Evolutionary conservation across 768 basidiomycete species (phyloP).

Genomic region (Glaciozyma martinii): DNA sequence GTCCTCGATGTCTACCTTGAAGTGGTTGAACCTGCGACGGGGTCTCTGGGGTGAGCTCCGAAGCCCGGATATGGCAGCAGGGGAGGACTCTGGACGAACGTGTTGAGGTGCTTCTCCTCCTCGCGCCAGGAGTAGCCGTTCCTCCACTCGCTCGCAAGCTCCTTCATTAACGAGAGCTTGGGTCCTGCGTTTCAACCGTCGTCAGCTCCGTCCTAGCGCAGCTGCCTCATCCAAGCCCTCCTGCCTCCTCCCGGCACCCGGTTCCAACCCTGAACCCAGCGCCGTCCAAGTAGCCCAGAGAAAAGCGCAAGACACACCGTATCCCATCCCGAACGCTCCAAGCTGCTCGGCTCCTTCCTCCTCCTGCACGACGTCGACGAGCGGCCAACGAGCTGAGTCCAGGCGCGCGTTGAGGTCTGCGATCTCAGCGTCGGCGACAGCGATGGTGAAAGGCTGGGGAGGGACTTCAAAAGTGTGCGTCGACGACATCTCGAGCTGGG

Average conservation of each 20-base stretch:
- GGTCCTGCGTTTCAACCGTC: slow-evolving; percentile 6
- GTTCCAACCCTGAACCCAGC: too few species aligned
- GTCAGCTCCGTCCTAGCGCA: too few species aligned
- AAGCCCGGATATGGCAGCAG: too few species aligned
- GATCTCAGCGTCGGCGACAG: neutral
- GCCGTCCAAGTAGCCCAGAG: too few species aligned
- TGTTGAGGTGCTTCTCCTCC: slow-evolving; percentile 8
- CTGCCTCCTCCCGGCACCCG: too few species aligned
- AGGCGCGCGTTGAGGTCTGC: slow-evolving; percentile 9
- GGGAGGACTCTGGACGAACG: neutral
- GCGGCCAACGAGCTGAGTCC: slow-evolving; percentile 18
- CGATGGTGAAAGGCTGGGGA: slow-evolving; percentile 12
- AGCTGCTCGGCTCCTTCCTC: neutral
- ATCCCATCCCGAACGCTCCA: neutral
- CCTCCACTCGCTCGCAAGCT: slow-evolving; percentile 12
- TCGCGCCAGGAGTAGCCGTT: neutral
- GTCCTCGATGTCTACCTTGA: slow-evolving; percentile 19
- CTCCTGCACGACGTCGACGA: neutral
- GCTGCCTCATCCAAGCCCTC: too few species aligned
- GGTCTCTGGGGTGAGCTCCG: neutral
- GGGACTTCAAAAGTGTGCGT: neutral
- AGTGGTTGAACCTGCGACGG: slow-evolving; percentile 12
- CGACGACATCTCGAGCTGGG: neutral
- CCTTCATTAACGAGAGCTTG: slow-evolving; percentile 15
- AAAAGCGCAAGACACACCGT: neutral